Evolutionary conservation across 2,329 filamentous ascomycete genomes (phyloP).

Genomic region (Colletotrichum higginsianum): DNA sequence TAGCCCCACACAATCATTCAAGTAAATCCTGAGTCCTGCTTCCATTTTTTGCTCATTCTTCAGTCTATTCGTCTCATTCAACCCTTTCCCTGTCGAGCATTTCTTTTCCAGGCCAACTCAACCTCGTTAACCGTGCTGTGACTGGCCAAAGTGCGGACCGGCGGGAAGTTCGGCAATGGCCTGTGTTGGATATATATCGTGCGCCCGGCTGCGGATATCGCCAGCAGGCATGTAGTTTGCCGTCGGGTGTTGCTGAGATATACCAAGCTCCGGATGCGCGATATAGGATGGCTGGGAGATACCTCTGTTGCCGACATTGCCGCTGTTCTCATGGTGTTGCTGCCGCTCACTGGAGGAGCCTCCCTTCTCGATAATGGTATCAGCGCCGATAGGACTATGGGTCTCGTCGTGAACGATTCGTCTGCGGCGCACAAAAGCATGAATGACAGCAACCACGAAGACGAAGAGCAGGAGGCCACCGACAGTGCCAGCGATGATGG

Average conservation of each 20-base stretch:
- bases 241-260: neutral
- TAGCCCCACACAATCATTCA: neutral
- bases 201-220: neutral
- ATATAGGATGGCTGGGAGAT: neutral
- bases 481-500: neutral
- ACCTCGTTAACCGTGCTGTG: constrained; percentile 2
- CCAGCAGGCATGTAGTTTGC: neutral
- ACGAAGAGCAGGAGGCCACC: neutral
- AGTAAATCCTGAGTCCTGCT: neutral
- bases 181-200: neutral
- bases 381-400: neutral
- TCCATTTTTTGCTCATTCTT: neutral
- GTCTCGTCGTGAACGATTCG: neutral
- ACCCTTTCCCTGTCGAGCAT: neutral
- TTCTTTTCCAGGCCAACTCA: neutral
- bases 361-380: constrained; percentile 2
- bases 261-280: neutral
- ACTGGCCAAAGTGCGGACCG: neutral
- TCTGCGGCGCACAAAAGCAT: constrained; percentile 13
- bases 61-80: neutral
- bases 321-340: neutral
- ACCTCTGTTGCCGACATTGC: neutral
- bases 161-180: constrained; percentile 6
- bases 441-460: neutral
- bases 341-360: neutral